Evolutionary conservation across 805 yeast genomes (phyloP).

Genomic region (Blastobotrys mokoenaii): DNA sequence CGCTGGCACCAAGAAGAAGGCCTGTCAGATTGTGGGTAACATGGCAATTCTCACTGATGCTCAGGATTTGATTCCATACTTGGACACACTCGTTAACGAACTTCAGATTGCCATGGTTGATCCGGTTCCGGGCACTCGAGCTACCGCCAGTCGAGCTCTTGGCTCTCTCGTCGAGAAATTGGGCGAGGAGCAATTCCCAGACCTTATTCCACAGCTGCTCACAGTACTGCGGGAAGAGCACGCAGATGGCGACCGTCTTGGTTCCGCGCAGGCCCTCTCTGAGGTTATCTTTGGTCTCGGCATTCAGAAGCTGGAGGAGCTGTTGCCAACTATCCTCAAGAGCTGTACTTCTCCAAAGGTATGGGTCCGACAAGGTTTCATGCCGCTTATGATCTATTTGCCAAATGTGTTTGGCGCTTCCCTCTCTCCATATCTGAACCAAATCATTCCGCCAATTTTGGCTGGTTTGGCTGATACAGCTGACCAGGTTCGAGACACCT

Average conservation of each 20-base stretch:
- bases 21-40: conserved; percentile 97
- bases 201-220: conserved; percentile 71
- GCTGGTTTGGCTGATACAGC: conserved; percentile 84
- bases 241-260: conserved; percentile 84
- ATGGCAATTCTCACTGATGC: conserved; percentile 95
- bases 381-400: conserved; percentile 79
- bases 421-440: conserved; percentile 79
- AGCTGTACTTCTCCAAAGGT: conserved; percentile 61
- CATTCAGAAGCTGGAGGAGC: conserved; percentile 73
- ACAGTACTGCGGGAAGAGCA: conserved; percentile 67
- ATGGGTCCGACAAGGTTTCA: conserved; percentile 80
- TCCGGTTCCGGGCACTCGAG: conserved; percentile 94
- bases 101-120: conserved; percentile 94
- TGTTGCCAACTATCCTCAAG: conserved; percentile 69
- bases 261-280: conserved; percentile 93
- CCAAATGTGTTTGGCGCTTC: conserved; percentile 93
- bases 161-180: conserved; percentile 94
- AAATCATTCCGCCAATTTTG: conserved; percentile 85
- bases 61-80: conserved; percentile 76
- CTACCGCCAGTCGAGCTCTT: conserved; percentile 94
- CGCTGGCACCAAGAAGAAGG: conserved; percentile 85
- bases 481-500: conserved; percentile 80
- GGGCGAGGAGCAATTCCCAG: conserved; percentile 95
- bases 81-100: conserved; percentile 67
- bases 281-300: conserved; percentile 94